phyloP scores from a whole-genome alignment of 2,329 filamentous ascomycete species.

The Lecanicillium sp. region DNA sequence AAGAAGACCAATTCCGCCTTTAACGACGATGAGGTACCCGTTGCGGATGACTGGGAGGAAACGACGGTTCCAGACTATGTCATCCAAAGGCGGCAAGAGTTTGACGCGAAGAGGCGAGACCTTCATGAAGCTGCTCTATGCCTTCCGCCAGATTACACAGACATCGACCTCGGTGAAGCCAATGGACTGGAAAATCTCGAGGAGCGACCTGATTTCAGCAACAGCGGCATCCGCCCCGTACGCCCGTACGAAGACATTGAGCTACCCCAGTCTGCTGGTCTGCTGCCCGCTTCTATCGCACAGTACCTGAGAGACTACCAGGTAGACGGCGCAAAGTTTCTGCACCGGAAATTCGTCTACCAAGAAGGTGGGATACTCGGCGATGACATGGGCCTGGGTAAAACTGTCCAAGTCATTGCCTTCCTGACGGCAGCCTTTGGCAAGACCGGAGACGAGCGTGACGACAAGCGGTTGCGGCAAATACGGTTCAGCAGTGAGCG shows the following conservation, averaged over 20 bases:
- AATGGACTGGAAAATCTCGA: slow-evolving; percentile 30
- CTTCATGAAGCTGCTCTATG: slow-evolving; percentile 63
- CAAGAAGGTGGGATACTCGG: slow-evolving; percentile 87
- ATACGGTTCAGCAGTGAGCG: slow-evolving; percentile 54
- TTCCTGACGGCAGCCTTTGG: slow-evolving; percentile 90
- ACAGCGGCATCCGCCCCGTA: slow-evolving; percentile 52
- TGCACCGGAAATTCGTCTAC: slow-evolving; percentile 84
- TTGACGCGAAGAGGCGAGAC: slow-evolving; percentile 53
- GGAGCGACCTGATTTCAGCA: slow-evolving; percentile 62
- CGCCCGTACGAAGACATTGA: slow-evolving; percentile 67
- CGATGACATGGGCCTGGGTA: slow-evolving; percentile 96
- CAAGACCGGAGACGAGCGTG: slow-evolving; percentile 83
- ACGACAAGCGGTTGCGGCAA: slow-evolving; percentile 81
- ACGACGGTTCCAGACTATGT: slow-evolving; percentile 68
- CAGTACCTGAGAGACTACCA: slow-evolving; percentile 93
- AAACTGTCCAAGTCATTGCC: slow-evolving; percentile 91
- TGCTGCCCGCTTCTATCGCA: slow-evolving; percentile 82
- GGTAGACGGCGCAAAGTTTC: slow-evolving; percentile 72
- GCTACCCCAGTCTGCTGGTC: slow-evolving; percentile 65
- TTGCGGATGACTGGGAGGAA: slow-evolving; percentile 38
- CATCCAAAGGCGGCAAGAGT: slow-evolving; percentile 55
- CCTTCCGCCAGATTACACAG: slow-evolving; percentile 69
- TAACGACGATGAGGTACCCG: slow-evolving; percentile 25
- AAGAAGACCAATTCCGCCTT: slow-evolving; percentile 15
- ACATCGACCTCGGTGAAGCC: slow-evolving; percentile 59